These are phyloP conservation scores for Nissolia schottii DNA, from an alignment of 306 rosid genomes.

Conservation along the genomic window DNA sequence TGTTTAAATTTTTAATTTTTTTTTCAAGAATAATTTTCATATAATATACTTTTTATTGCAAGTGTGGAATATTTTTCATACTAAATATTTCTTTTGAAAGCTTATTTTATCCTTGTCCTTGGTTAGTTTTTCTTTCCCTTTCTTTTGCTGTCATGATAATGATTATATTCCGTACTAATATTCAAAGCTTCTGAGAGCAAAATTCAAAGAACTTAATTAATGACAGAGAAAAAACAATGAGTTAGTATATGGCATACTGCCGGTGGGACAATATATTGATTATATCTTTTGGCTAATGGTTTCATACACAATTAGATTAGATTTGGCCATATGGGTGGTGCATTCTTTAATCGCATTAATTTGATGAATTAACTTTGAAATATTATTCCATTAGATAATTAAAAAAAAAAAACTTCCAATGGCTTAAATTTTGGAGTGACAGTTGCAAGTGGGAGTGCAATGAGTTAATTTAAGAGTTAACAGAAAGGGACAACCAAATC, in stretches of 20 bases:
- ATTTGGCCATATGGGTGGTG: neutral
- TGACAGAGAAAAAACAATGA: neutral
- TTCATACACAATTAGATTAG: neutral
- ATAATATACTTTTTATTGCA: no score
- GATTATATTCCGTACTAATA: neutral
- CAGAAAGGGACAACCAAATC: slow-evolving; percentile 23
- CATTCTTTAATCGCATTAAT: neutral
- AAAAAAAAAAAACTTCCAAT: neutral
- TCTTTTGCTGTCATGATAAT: neutral
- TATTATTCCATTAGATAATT: no score
- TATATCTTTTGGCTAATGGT: neutral
- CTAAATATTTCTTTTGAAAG: no score
- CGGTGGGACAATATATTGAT: neutral
- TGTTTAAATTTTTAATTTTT: no score
- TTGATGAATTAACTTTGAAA: neutral
- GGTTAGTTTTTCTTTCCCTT: neutral
- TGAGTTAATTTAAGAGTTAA: neutral
- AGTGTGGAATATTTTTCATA: neutral
- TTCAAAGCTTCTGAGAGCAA: slow-evolving; percentile 6
- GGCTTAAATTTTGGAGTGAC: slow-evolving; percentile 3
- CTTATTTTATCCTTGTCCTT: neutral
- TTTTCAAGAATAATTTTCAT: neutral
- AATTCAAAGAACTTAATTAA: neutral
- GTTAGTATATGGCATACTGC: neutral
- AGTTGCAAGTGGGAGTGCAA: slow-evolving; percentile 16